phyloP scores from a whole-genome alignment of 352 stramenopile species.

The Saprolegnia parasitica region DNA sequence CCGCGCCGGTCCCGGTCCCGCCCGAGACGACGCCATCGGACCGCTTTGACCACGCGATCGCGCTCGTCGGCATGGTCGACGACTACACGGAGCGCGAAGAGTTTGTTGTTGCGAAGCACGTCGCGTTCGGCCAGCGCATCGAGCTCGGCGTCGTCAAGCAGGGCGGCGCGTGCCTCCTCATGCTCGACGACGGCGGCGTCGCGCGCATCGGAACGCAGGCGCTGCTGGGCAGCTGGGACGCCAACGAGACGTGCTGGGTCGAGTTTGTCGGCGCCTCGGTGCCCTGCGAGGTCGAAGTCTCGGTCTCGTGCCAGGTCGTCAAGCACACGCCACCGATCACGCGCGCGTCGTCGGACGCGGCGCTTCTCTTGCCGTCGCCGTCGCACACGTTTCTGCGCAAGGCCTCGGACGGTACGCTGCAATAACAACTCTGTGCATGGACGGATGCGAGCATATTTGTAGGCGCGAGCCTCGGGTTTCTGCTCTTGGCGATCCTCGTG shows the following conservation, averaged over 20 bases:
- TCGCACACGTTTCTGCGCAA: not conserved
- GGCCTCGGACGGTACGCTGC: not conserved
- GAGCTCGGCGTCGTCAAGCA: conserved; percentile 74
- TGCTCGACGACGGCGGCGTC: conserved; percentile 64
- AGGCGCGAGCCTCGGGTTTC: conserved; percentile 67
- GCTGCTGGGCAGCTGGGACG: conserved; percentile 81
- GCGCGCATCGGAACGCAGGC: conserved; percentile 75
- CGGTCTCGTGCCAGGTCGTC: conserved; percentile 68
- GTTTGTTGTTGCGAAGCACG: conserved; percentile 66
- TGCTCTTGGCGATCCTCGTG: conserved; percentile 81
- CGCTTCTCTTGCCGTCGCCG: not conserved
- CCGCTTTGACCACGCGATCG: not conserved
- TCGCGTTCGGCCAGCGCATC: conserved; percentile 57
- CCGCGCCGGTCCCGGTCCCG: not conserved
- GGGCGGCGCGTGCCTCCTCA: conserved; percentile 69
- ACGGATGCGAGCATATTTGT: not conserved
- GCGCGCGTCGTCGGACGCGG: not conserved
- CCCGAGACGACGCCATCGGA: not conserved
- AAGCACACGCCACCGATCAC: conserved; percentile 29
- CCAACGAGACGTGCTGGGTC: conserved; percentile 68
- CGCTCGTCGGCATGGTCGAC: conserved; percentile 16
- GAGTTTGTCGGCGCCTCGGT: conserved; percentile 58
- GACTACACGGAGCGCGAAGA: conserved; percentile 49
- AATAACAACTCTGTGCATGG: not conserved
- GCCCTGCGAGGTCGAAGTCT: conserved; percentile 76